phyloP scores from a whole-genome alignment of 208 protist genomes.

The Angomonas ambiguus region DNA sequence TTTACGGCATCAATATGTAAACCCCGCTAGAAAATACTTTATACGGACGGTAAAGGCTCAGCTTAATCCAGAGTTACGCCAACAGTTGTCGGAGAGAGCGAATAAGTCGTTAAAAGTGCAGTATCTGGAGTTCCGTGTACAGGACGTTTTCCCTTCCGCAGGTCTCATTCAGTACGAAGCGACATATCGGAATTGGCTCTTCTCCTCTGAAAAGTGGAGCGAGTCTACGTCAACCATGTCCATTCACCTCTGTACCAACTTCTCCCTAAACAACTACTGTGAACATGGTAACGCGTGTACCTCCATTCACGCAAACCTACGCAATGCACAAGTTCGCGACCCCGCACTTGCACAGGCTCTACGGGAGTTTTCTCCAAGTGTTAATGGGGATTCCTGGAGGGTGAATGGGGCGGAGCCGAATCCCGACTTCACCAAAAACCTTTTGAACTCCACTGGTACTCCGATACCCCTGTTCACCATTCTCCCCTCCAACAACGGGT shows the following conservation, averaged over 20 bases:
- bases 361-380: conserved; percentile 29
- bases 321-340: conserved; percentile 39
- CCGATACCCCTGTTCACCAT: not conserved
- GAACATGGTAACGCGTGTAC: conserved; percentile 26
- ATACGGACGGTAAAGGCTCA: conserved; percentile 42
- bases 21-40: conserved; percentile 37
- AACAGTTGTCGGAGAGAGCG: conserved; percentile 33
- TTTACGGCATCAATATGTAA: conserved; percentile 37
- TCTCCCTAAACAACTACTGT: conserved; percentile 34
- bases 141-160: conserved; percentile 29
- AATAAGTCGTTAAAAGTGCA: conserved; percentile 51
- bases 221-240: conserved; percentile 19
- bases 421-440: not conserved
- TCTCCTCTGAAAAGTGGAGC: conserved; percentile 24
- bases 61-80: conserved; percentile 34
- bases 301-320: conserved; percentile 34
- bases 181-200: conserved; percentile 45
- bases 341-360: conserved; percentile 31
- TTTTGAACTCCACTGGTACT: not conserved
- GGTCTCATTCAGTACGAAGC: conserved; percentile 44
- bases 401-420: not conserved
- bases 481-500: not conserved
- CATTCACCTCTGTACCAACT: conserved; percentile 31
- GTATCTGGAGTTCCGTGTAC: conserved; percentile 53
- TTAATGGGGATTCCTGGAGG: not conserved